phyloP scores from a whole-genome alignment of 1,139 yeast genomes.

The Eremothecium sinecaudum region DNA sequence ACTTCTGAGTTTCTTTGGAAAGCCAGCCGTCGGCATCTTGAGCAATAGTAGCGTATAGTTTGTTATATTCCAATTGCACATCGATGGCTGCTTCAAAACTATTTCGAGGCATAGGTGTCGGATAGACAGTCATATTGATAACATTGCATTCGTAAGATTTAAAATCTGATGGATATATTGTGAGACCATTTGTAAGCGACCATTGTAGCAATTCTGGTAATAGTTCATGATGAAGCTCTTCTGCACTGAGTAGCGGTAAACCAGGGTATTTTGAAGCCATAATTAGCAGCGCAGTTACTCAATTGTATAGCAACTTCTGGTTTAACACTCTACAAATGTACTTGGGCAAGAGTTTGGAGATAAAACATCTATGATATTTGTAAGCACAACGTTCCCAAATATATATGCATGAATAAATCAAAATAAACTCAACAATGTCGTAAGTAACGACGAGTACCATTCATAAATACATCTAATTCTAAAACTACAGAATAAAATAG shows the following conservation, averaged over 20 bases:
- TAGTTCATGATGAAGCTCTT: slow-evolving; percentile 19
- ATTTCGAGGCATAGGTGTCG: slow-evolving; percentile 71
- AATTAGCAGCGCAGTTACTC: too few relatives aligned
- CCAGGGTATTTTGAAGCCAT: slow-evolving; percentile 6
- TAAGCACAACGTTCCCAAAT: too few relatives aligned
- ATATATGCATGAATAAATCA: too few relatives aligned
- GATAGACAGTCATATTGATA: slow-evolving; percentile 85
- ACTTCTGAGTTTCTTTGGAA: slow-evolving; percentile 41
- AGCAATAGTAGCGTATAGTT: slow-evolving; percentile 57
- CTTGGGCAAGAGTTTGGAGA: too few relatives aligned
- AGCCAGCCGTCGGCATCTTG: slow-evolving; percentile 55
- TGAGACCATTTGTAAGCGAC: slow-evolving; percentile 68
- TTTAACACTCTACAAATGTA: too few relatives aligned
- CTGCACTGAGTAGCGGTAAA: slow-evolving; percentile 14
- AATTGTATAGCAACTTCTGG: neutral
- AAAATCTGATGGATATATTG: slow-evolving; percentile 63
- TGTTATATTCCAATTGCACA: slow-evolving; percentile 65
- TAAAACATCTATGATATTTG: too few relatives aligned
- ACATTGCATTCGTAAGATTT: slow-evolving; percentile 37
- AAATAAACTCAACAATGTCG: too few relatives aligned
- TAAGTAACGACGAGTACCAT: too few relatives aligned
- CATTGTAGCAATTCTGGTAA: slow-evolving; percentile 56
- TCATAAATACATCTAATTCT: too few relatives aligned
- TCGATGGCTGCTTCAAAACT: slow-evolving; percentile 58
- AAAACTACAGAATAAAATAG: too few relatives aligned